phyloP scores from a whole-genome alignment of 495 filamentous ascomycete species.

The Diplogelasinospora grovesii region DNA sequence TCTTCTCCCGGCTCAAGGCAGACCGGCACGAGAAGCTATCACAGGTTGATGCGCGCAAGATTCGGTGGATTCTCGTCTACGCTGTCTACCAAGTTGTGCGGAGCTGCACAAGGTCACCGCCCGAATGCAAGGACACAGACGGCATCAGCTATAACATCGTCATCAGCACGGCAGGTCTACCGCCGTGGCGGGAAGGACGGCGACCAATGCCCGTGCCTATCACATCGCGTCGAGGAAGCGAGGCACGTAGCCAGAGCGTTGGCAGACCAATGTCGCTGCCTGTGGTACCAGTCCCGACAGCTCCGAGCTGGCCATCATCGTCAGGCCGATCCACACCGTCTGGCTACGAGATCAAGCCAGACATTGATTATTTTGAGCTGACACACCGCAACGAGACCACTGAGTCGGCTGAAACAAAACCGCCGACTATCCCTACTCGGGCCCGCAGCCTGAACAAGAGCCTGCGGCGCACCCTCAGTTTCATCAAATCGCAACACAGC shows the following conservation, averaged over 20 bases:
- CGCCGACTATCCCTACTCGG: slow-evolving; percentile 12
- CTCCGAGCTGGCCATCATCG: neutral
- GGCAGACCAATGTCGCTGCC: slow-evolving; percentile 9
- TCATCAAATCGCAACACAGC: slow-evolving; percentile 11
- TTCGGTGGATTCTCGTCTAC: slow-evolving; percentile 69
- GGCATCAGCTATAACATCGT: slow-evolving; percentile 37
- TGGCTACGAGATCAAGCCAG: slow-evolving; percentile 30
- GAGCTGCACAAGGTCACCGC: slow-evolving; percentile 35
- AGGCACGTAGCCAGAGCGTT: slow-evolving; percentile 11
- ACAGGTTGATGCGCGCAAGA: slow-evolving; percentile 51
- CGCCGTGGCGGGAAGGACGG: slow-evolving; percentile 33
- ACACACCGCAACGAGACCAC: slow-evolving; percentile 15
- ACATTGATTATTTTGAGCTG: slow-evolving; percentile 35
- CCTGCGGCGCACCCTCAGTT: slow-evolving; percentile 25
- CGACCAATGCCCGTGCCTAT: too few species aligned
- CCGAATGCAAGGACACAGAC: slow-evolving; percentile 28
- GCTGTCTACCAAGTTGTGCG: slow-evolving; percentile 58
- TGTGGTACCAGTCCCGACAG: neutral
- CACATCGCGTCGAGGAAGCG: too few species aligned
- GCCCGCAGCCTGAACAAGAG: slow-evolving; percentile 20
- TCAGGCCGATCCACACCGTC: neutral
- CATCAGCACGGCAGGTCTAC: slow-evolving; percentile 30
- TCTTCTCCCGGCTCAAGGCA: slow-evolving; percentile 28
- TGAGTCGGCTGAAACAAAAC: neutral
- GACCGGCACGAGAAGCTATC: slow-evolving; percentile 36